Conservation (phyloP, 2,329 filamentous ascomycete species). For the Trichoderma koningii region DNA sequence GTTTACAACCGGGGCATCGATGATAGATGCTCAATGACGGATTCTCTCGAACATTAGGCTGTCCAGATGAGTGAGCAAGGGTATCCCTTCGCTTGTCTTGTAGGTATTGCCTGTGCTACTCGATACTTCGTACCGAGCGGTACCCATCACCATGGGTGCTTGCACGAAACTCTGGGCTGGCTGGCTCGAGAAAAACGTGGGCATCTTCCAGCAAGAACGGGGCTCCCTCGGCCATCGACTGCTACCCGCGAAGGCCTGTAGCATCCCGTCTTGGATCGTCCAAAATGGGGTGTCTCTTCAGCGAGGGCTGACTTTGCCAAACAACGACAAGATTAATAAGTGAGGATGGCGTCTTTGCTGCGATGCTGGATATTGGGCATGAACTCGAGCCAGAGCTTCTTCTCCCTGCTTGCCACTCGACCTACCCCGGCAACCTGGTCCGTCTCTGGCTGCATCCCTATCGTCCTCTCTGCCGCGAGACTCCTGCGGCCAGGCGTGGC, state of each 20-base stretch:
- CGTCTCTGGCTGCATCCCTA: background rate
- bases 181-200: slow-evolving; percentile 23
- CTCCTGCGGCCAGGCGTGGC: slow-evolving; percentile 20
- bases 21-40: slow-evolving; percentile 7
- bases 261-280: background rate
- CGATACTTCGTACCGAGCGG: background rate
- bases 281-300: background rate
- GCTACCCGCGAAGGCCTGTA: slow-evolving; percentile 14
- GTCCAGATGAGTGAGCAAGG: slow-evolving; percentile 10
- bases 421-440: background rate
- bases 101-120: background rate
- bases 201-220: slow-evolving; percentile 3
- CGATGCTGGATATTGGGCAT: slow-evolving; percentile 15
- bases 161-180: background rate
- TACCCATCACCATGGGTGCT: background rate
- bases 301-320: slow-evolving; percentile 1
- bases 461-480: background rate
- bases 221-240: background rate
- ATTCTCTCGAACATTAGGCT: background rate
- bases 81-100: background rate
- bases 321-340: background rate
- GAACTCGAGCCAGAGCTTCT: slow-evolving; percentile 3
- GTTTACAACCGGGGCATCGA: slow-evolving; percentile 4
- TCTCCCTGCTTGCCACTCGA: background rate
- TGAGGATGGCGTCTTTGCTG: background rate